Evolutionary conservation across 192 early-diverging fungal species (phyloP), one percentile per base, ranked within the genome.

Genomic region (Podila verticillata): DNA sequence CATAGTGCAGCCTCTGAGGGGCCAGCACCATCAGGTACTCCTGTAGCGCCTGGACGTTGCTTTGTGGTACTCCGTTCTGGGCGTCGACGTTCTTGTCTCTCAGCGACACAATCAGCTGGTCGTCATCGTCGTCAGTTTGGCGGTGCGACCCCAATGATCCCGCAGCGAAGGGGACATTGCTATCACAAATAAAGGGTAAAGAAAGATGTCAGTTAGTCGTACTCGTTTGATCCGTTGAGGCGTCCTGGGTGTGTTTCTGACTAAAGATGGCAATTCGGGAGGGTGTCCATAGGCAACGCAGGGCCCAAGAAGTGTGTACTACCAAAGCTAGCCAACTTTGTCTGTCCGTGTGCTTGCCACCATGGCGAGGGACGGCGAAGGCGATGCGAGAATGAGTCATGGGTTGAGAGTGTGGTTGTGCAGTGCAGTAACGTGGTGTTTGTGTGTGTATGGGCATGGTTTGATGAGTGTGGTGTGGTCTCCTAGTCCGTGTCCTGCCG

Each of bases 11-110:
- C 20, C 75, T 68, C 54, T 79, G 75, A 15, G 75, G 75, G 4
- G 75, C 65, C 35, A 79, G 31, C 5, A 79, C 75, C 75, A 79
- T 79, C 49, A 79, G 65, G 56, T 79, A 79, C 44, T 79, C 75
- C 36, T 79, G 75, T 13, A 79, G 49, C 32, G 75, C 75, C 30
- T 79, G 69, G 26, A 44, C 48, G 56, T 66, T 79, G 31, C 63
- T 65, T 49, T 79, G 75, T 8, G 75, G 75, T 9, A 48, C 39
- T 19, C 75, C 75, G 20, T 57, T 57, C 15, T 67, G 65, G 24
- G 26, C 22, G 19, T 79, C 69, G 30, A 63, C 29, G 13, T 51
- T 15, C 22, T 58, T 58, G 30, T 71, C 75, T 32, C 59, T 49
- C n/a, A 79, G 32, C 19, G 68, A 66, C 20, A 79, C 69, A n/a